These are phyloP conservation scores for Tetracladium maxilliforme DNA, from an alignment of 2,329 filamentous ascomycete genomes.

Conservation along the genomic window DNA sequence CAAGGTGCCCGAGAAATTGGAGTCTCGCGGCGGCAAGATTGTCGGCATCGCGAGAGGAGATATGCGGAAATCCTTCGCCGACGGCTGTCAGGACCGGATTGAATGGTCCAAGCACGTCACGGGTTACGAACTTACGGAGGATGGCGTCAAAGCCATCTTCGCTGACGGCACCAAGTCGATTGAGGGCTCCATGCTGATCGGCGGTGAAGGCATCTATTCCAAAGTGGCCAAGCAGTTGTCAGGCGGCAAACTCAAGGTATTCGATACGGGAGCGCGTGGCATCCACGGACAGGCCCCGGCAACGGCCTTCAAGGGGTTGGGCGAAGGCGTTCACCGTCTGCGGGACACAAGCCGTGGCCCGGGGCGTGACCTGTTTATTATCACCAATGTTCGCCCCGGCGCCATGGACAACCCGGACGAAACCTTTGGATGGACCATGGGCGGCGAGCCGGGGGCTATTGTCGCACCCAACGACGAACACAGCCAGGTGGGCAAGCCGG, in stretches of 20 bases:
- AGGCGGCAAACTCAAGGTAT: slow-evolving; percentile 40
- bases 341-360: slow-evolving; percentile 28
- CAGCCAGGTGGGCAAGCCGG: slow-evolving; percentile 36
- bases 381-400: slow-evolving; percentile 46
- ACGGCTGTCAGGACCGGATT: slow-evolving; percentile 37
- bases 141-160: slow-evolving; percentile 41
- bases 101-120: slow-evolving; percentile 39
- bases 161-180: slow-evolving; percentile 41
- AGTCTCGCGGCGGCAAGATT: slow-evolving; percentile 39
- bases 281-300: slow-evolving; percentile 52
- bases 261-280: slow-evolving; percentile 45
- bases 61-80: slow-evolving; percentile 43
- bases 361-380: slow-evolving; percentile 35
- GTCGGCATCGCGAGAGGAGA: slow-evolving; percentile 48
- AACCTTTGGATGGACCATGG: slow-evolving; percentile 50
- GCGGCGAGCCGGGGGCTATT: slow-evolving; percentile 39
- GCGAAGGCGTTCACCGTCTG: slow-evolving; percentile 47
- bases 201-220: slow-evolving; percentile 48
- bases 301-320: slow-evolving; percentile 42
- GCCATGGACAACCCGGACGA: slow-evolving; percentile 43
- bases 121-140: slow-evolving; percentile 38
- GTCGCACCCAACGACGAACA: slow-evolving; percentile 43
- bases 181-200: slow-evolving; percentile 43
- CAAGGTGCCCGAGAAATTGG: slow-evolving; percentile 16
- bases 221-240: slow-evolving; percentile 44